Conservation (phyloP, 2,329 filamentous ascomycete genomes). For the Alternaria brassicicola region DNA sequence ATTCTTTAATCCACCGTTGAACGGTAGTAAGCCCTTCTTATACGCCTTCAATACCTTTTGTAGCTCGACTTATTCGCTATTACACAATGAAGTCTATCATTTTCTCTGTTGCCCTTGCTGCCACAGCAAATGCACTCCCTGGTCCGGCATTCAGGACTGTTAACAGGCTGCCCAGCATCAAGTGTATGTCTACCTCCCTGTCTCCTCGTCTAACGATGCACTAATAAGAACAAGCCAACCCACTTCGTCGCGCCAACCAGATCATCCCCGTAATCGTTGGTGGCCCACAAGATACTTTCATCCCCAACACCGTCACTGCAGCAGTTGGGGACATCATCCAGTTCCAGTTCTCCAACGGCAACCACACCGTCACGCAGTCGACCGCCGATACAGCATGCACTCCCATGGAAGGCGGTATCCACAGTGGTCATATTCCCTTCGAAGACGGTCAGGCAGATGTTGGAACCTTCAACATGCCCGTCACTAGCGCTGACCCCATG, state of each 20-base stretch:
- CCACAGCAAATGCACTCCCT: conserved; percentile 24
- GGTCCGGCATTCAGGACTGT: conserved; percentile 9
- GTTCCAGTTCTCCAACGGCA: conserved; percentile 43
- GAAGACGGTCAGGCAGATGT: conserved; percentile 37
- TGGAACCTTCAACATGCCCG: conserved; percentile 41
- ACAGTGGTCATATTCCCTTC: conserved; percentile 42
- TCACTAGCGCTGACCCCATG: conserved; percentile 37
- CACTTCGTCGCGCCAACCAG: conserved; percentile 29
- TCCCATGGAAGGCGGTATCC: conserved; percentile 35
- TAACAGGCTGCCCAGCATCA: conserved; percentile 7
- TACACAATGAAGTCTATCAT: conserved; percentile 24
- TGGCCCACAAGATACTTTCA: conserved; percentile 38
- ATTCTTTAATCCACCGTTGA: conserved; percentile 27
- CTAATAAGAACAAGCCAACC: conserved; percentile 19
- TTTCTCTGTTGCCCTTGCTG: conserved; percentile 18
- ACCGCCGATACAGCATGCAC: conserved; percentile 33
- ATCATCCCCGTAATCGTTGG: conserved; percentile 42
- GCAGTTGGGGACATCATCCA: conserved; percentile 40
- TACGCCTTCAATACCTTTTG: conserved; percentile 1
- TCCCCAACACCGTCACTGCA: conserved; percentile 35
- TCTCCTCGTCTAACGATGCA: not conserved
- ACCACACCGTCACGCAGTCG: conserved; percentile 42
- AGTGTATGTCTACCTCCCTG: not conserved
- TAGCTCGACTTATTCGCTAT: not conserved
- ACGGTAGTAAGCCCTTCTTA: conserved; percentile 19